Conservation (phyloP, 345 rosid species). For the Triadica sebifera region DNA sequence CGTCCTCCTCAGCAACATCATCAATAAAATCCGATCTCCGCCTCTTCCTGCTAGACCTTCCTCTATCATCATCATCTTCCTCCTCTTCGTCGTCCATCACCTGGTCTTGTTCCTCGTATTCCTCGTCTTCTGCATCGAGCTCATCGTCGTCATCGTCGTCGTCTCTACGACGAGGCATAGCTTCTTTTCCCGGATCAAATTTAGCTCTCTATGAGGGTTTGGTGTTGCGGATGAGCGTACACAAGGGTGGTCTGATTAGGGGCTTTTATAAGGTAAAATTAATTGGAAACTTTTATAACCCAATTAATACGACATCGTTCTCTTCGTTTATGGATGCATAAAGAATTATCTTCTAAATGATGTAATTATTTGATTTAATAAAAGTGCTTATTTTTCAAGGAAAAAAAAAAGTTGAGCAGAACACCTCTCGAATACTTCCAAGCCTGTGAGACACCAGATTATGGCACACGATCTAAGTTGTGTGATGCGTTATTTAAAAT, state of each 20-base stretch:
- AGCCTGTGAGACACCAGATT: too few relatives aligned
- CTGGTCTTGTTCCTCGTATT: conserved; percentile 44
- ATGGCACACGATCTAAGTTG: too few relatives aligned
- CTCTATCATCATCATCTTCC: conserved; percentile 33
- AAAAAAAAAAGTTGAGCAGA: conserved; percentile 2
- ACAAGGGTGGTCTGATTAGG: neutral
- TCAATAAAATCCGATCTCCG: conserved; percentile 77
- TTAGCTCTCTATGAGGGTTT: neutral
- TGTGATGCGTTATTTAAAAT: too few relatives aligned
- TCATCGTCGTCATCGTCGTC: conserved; percentile 55
- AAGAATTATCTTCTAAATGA: too few relatives aligned
- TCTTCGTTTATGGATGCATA: too few relatives aligned
- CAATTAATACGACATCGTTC: too few relatives aligned
- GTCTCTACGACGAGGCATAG: conserved; percentile 40
- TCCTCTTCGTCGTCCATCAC: conserved; percentile 51
- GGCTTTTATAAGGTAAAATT: neutral
- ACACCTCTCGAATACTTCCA: too few relatives aligned
- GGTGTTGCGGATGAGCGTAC: neutral
- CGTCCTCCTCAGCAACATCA: conserved; percentile 86
- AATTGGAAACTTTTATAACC: neutral
- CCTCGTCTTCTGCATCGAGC: conserved; percentile 40
- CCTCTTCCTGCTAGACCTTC: conserved; percentile 51
- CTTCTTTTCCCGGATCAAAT: neutral
- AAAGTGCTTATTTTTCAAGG: too few relatives aligned
- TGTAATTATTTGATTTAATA: too few relatives aligned